Conservation (phyloP, 2,329 filamentous ascomycete species). For the Colletotrichum nymphaeae region DNA sequence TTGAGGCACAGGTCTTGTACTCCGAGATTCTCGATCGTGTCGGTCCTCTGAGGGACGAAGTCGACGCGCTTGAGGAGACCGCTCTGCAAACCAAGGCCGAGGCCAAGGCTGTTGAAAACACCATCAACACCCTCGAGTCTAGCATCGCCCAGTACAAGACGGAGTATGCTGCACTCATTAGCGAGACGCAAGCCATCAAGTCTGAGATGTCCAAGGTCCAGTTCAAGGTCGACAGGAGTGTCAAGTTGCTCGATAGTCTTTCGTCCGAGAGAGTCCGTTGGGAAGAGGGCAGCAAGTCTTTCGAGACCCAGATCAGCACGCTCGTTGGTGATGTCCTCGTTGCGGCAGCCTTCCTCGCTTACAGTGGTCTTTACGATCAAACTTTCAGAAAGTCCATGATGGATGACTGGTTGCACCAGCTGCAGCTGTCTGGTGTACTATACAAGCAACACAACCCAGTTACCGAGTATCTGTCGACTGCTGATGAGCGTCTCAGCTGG, state of each 20-base stretch:
- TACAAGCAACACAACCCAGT: conserved; percentile 95
- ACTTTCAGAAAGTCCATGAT: conserved; percentile 98
- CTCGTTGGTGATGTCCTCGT: conserved; percentile 95
- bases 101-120: conserved; percentile 90
- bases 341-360: conserved; percentile 96
- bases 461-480: conserved; percentile 95
- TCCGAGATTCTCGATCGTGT: conserved; percentile 97
- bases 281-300: conserved; percentile 98
- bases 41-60: conserved; percentile 91
- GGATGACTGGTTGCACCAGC: conserved; percentile 96
- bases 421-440: conserved; percentile 90
- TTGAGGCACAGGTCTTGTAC: conserved; percentile 94
- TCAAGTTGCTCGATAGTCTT: conserved; percentile 91
- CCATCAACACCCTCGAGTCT: conserved; percentile 83
- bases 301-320: conserved; percentile 97
- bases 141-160: conserved; percentile 96
- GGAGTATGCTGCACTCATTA: conserved; percentile 95
- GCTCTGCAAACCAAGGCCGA: conserved; percentile 93
- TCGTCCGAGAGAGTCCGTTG: conserved; percentile 93
- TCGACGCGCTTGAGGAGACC: conserved; percentile 86
- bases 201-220: conserved; percentile 95
- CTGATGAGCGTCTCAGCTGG: conserved; percentile 94
- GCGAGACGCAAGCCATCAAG: conserved; percentile 97
- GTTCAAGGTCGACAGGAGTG: conserved; percentile 97
- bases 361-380: conserved; percentile 96